phyloP scores from a whole-genome alignment of 2,329 filamentous ascomycete genomes.

The Cladosporium sp. region DNA sequence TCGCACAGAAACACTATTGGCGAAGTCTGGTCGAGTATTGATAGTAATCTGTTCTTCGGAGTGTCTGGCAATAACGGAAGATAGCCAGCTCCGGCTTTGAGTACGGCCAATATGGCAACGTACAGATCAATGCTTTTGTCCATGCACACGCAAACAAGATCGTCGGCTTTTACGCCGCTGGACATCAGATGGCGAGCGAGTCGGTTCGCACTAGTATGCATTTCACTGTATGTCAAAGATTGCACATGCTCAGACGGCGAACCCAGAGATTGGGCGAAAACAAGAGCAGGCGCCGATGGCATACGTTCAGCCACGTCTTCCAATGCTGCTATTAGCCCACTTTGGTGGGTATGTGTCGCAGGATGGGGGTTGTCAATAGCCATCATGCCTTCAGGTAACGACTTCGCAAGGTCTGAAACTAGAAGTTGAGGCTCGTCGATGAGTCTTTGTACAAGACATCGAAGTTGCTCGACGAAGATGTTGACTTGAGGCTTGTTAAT shows the following conservation, averaged over 20 bases:
- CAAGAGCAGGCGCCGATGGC: slow-evolving; percentile 58
- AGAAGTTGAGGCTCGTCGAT: slow-evolving; percentile 33
- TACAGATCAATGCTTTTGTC: slow-evolving; percentile 73
- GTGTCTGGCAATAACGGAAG: slow-evolving; percentile 74
- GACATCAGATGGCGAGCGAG: slow-evolving; percentile 56
- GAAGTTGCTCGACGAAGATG: slow-evolving; percentile 59
- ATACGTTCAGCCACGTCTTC: slow-evolving; percentile 42
- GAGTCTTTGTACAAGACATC: slow-evolving; percentile 47
- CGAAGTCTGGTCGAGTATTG: slow-evolving; percentile 60
- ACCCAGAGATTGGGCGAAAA: slow-evolving; percentile 55
- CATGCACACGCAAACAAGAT: slow-evolving; percentile 69
- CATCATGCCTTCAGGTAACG: slow-evolving; percentile 25
- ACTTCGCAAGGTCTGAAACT: slow-evolving; percentile 30
- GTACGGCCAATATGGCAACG: slow-evolving; percentile 65
- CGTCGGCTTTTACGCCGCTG: slow-evolving; percentile 46
- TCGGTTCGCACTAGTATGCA: slow-evolving; percentile 62
- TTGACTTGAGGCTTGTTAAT: slow-evolving; percentile 55
- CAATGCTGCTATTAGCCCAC: slow-evolving; percentile 27
- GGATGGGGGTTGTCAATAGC: slow-evolving; percentile 42
- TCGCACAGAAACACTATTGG: slow-evolving; percentile 47
- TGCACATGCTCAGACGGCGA: slow-evolving; percentile 34
- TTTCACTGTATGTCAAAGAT: slow-evolving; percentile 57
- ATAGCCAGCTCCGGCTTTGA: slow-evolving; percentile 74
- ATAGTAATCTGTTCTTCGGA: slow-evolving; percentile 55
- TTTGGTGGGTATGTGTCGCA: slow-evolving; percentile 16